Evolutionary conservation across 2,329 filamentous ascomycete species (phyloP), one percentile per base, ranked within the genome.

Genomic region (Pleoardoris graminearum): DNA sequence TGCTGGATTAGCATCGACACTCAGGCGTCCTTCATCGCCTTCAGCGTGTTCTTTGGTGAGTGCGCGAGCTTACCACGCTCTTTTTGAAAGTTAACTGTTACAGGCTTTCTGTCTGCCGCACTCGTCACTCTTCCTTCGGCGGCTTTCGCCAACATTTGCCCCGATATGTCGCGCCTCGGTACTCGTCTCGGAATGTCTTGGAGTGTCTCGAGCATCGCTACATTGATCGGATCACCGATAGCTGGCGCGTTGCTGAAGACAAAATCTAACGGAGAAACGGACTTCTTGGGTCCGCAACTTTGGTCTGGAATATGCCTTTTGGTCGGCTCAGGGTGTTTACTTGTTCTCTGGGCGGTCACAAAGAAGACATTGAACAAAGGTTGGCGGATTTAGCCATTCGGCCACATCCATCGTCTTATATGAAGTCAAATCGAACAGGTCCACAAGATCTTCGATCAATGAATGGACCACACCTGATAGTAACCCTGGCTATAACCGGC

Each of bases 101-200:
- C 19, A 73, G 69, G 70, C 0, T 74, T 74, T 53, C 65, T 71
- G 47, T 74, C 71, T 0, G 70, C 69, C 0, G 69, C 60, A n/a
- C 59, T 74, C 1, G 70, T 74, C 7, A 74, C 71, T 0, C 59
- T 74, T 0, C 71, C 71, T 0, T 69, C 70, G 0, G 65, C 71
- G 7, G 69, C 68, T 0, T 74, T 74, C 29, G 70, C 71, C 27
- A 69, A 58, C 23, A 71, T 74, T 38, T 72, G 66, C 12, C 70
- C 71, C 0, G 70, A 74, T 57, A 60, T 72, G 3, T 68, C 66
- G 12, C 58, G 66, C 3, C 53, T 74, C 1, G 71, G 71, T 1
- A 74, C 71, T 1, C 59, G 71, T 1, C 47, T 73, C 1, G 71
- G 71, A 3, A 74, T 74, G 71, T 68, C 65, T 14, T 73, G 70